These are phyloP conservation scores for Pseudogymnoascus sp. DNA, from an alignment of 2,329 filamentous ascomycete genomes.

Conservation along the genomic window DNA sequence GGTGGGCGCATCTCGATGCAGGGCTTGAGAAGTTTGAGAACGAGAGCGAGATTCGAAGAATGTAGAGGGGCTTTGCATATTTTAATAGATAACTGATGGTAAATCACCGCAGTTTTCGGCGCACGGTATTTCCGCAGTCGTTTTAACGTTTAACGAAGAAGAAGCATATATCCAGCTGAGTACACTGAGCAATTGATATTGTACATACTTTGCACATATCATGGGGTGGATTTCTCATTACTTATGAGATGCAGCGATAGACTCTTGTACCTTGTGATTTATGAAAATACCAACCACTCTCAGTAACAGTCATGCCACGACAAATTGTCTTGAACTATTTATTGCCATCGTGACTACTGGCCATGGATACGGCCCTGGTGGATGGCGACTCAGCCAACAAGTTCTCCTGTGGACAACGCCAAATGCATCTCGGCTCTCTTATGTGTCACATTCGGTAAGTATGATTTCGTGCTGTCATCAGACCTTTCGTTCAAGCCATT, in stretches of 20 bases:
- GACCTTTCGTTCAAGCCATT: neutral
- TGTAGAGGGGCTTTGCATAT: conserved; percentile 39
- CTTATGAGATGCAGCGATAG: neutral
- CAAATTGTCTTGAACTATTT: neutral
- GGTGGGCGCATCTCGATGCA: conserved; percentile 82
- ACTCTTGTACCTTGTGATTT: neutral
- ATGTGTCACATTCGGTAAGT: neutral
- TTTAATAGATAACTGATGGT: conserved; percentile 1
- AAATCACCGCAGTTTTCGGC: neutral
- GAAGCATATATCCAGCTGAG: conserved; percentile 2
- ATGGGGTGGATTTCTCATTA: neutral
- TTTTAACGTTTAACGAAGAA: conserved; percentile 8
- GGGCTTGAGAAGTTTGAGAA: conserved; percentile 79
- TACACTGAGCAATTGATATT: conserved; percentile 3
- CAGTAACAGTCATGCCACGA: neutral
- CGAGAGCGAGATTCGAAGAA: conserved; percentile 81
- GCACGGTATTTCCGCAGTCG: conserved; percentile 6
- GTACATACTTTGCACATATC: neutral
- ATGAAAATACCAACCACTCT: neutral
- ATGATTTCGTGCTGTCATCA: neutral
- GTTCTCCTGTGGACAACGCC: neutral
- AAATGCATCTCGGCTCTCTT: neutral
- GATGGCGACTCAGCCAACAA: neutral
- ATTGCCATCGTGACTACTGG: neutral
- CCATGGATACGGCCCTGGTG: neutral